Base-by-base conservation (phyloP, 2,329 filamentous ascomycete genomes). In the Diatrype stigma region DNA sequence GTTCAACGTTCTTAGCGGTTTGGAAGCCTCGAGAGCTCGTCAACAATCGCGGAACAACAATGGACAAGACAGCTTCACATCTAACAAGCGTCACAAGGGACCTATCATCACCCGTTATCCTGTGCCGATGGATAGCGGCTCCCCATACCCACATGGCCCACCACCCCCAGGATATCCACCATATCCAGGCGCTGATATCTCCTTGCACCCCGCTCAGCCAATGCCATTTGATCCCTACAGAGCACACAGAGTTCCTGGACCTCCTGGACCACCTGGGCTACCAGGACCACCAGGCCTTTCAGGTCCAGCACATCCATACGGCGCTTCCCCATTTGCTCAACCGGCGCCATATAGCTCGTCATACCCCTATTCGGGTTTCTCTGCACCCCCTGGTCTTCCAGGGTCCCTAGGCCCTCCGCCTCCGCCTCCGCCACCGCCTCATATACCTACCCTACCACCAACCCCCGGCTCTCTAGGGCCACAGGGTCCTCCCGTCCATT, bases 71-170 rank as follows among this genome's bases (percentile, higher is more conserved):
- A 51, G 53, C 28, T 48, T 56, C 12, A 40, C 50, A 14, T 51
- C 59, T 17, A 48, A 48, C 21, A 67, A 61, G 51, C 57, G 61
- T 46, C 53, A 53, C 30, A 68, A 64, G 50, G 64, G 63, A 5
- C 64, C 65, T 10, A 56, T 67, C 17, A 63, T 68, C 32, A 67
- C 64, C 17, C 64, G 64, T 38, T 68, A 67, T 30, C 59, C 63
- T 16, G 59, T 57, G 38, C 65, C 65, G 6, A 51, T 53, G 47
- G 51, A 55, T 12, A 56, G 50, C 11, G 46, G 55, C 51, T 61
- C 56, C 21, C 53, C 57, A 16, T 54, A 53, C 38, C 49, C 55
- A 35, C 52, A 56, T 28, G 55, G 57, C 22, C 49, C 56, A 57
- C 46, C 34, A 37, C 34, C 34, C 34, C 53, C 56, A 22, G 54